phyloP scores from a whole-genome alignment of 306 rosid genomes.

The Glycine latifolia region DNA sequence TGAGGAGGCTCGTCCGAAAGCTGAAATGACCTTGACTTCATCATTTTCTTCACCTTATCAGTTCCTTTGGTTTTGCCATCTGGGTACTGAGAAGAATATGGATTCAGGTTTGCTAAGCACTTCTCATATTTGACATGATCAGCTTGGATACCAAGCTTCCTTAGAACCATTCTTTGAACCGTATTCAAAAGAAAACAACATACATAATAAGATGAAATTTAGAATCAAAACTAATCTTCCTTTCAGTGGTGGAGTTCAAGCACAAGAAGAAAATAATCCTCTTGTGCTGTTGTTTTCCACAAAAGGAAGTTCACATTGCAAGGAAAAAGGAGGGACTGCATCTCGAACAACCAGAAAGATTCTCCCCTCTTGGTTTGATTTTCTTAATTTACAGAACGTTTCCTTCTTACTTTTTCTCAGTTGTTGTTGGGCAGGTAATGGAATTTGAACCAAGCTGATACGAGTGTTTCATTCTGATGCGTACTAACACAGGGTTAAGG shows the following conservation, averaged over 20 bases:
- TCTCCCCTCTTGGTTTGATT: slow-evolving; percentile 46
- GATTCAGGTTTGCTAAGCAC: slow-evolving; percentile 49
- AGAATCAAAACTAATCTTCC: slow-evolving; percentile 45
- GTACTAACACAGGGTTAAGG: slow-evolving; percentile 42
- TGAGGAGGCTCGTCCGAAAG: slow-evolving; percentile 58
- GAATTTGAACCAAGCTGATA: slow-evolving; percentile 55
- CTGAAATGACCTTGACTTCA: slow-evolving; percentile 63
- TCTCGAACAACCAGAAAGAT: slow-evolving; percentile 54
- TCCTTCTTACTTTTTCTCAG: slow-evolving; percentile 44
- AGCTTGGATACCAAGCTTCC: slow-evolving; percentile 62
- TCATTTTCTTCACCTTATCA: slow-evolving; percentile 69
- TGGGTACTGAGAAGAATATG: slow-evolving; percentile 55
- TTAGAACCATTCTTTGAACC: slow-evolving; percentile 68
- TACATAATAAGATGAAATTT: slow-evolving; percentile 35
- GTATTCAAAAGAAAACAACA: slow-evolving; percentile 54
- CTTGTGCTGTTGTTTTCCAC: slow-evolving; percentile 41
- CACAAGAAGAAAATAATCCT: slow-evolving; percentile 46
- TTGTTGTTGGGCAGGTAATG: slow-evolving; percentile 40
- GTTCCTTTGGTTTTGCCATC: slow-evolving; percentile 62
- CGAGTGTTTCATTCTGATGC: slow-evolving; percentile 55
- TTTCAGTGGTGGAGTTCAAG: slow-evolving; percentile 49
- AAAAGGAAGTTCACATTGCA: slow-evolving; percentile 44
- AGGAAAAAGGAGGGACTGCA: slow-evolving; percentile 48
- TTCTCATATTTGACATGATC: slow-evolving; percentile 54
- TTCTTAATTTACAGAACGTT: slow-evolving; percentile 46